Evolutionary conservation across 768 basidiomycete genomes (phyloP), one percentile per base, ranked within the genome.

Genomic region (Trametes meyenii): DNA sequence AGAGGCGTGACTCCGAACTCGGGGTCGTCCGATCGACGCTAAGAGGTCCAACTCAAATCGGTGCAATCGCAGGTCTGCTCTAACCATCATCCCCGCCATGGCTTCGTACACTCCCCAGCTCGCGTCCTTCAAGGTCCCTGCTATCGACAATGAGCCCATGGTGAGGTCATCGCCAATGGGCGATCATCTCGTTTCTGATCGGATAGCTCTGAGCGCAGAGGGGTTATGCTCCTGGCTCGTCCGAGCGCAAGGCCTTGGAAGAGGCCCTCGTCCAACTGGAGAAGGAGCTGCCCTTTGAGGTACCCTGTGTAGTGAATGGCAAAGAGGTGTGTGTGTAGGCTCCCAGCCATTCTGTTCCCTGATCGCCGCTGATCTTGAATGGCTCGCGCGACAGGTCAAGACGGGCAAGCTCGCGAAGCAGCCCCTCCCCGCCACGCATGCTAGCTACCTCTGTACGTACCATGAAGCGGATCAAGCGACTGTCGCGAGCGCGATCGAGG

Each of bases 241-340:
- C 81, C 7, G 96, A 98, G 73, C 86, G 96, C 50, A 75, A 75
- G 26, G 88, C 78, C 2, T 79, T 98, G 56, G 77, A 88, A 68
- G 87, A 82, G 24, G 89, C 92, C 17, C 71, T 98, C 66, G 71
- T 76, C 8, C 81, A 93, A 80, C 91, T 98, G 90, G 82, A 92
- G 73, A 81, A 87, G 62, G 79, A 88, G 67, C 79, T 91, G 8
- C 95, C 96, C 2, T 94, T 94, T 73, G 90, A 97, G 70, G 91
- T 99, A 1, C 97, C 96, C 8, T 93, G 92, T 70, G 81, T 98
- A 64, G 84, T 98, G 64, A 92, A 98, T 67, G 97, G 97, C 55
- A 87, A 90, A 76, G 82, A 84, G 67, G 94, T 93, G 63, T 38
- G 94, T 93, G 63, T 38, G 43, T 50, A 26, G 13, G 36, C 51